Evolutionary conservation across 129 eudicot species (phyloP).

Genomic region (Chrysanthemum makinoi): DNA sequence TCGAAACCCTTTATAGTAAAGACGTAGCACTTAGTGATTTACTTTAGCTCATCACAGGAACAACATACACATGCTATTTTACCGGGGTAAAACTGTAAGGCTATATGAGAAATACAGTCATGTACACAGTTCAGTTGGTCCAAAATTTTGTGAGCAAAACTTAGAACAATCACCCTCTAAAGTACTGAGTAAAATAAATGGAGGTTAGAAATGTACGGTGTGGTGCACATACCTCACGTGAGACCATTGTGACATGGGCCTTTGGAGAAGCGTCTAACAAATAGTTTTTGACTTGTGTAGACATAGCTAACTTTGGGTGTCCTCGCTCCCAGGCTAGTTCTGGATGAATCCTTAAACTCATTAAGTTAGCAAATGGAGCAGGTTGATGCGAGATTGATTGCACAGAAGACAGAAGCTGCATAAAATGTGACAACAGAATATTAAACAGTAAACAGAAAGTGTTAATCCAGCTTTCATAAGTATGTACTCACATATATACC

Average conservation of each 20-base stretch:
- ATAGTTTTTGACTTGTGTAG: not conserved
- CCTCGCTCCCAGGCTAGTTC: not conserved
- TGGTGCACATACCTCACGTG: not conserved
- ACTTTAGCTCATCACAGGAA: too few relatives aligned
- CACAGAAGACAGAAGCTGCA: not conserved
- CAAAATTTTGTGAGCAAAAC: too few relatives aligned
- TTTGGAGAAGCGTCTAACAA: not conserved
- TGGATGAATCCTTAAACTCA: not conserved
- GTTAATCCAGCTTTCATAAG: not conserved
- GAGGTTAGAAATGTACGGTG: not conserved
- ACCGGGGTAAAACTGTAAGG: too few relatives aligned
- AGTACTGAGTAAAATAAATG: too few relatives aligned
- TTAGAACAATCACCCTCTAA: too few relatives aligned
- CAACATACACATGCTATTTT: too few relatives aligned
- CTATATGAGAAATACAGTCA: too few relatives aligned
- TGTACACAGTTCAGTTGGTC: too few relatives aligned
- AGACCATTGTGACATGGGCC: not conserved
- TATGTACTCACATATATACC: not conserved
- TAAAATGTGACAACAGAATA: not conserved
- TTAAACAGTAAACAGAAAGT: too few relatives aligned
- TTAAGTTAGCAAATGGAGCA: not conserved
- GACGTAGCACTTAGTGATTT: too few relatives aligned
- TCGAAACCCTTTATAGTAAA: too few relatives aligned
- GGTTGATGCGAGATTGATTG: not conserved
- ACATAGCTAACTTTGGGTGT: not conserved